phyloP scores from a whole-genome alignment of 2,329 filamentous ascomycete species.

The Fusarium staphyleae region DNA sequence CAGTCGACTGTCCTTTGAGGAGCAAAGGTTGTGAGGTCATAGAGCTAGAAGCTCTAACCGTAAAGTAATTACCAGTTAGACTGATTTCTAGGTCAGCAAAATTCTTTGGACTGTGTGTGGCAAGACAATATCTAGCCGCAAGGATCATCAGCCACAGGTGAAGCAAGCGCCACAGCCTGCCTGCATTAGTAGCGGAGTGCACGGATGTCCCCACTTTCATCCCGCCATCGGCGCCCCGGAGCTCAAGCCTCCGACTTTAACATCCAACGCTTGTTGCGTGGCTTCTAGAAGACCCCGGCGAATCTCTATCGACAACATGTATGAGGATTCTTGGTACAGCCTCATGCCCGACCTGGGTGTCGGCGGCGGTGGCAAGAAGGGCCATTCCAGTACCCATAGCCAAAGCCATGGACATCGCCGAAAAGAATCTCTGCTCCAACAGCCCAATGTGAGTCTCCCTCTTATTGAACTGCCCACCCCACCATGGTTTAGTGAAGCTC shows the following conservation, averaged over 20 bases:
- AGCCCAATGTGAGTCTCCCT: conserved; percentile 60
- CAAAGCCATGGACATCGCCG: conserved; percentile 65
- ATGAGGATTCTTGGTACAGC: conserved; percentile 86
- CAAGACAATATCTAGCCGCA: conserved; percentile 18
- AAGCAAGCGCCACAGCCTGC: conserved; percentile 27
- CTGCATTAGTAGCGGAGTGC: conserved; percentile 18
- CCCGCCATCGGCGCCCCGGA: conserved; percentile 43
- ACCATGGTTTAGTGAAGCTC: conserved; percentile 35
- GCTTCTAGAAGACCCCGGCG: conserved; percentile 38
- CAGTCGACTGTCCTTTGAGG: conserved; percentile 20
- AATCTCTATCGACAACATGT: conserved; percentile 60
- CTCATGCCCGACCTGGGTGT: conserved; percentile 70
- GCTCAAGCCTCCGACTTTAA: conserved; percentile 39
- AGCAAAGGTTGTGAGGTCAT: conserved; percentile 40
- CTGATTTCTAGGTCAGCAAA: conserved; percentile 38
- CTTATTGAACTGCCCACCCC: conserved; percentile 17
- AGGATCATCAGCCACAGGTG: conserved; percentile 16
- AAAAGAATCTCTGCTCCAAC: conserved; percentile 73
- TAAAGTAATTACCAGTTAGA: too few species aligned
- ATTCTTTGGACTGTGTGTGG: conserved; percentile 38
- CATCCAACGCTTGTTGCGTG: conserved; percentile 41
- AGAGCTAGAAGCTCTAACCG: conserved; percentile 28
- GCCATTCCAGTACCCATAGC: conserved; percentile 51
- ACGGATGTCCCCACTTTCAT: conserved; percentile 23
- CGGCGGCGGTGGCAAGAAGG: conserved; percentile 57